These are phyloP conservation scores for Ascochyta viciae-villosae DNA, from an alignment of 2,329 filamentous ascomycete genomes.

Conservation along the genomic window DNA sequence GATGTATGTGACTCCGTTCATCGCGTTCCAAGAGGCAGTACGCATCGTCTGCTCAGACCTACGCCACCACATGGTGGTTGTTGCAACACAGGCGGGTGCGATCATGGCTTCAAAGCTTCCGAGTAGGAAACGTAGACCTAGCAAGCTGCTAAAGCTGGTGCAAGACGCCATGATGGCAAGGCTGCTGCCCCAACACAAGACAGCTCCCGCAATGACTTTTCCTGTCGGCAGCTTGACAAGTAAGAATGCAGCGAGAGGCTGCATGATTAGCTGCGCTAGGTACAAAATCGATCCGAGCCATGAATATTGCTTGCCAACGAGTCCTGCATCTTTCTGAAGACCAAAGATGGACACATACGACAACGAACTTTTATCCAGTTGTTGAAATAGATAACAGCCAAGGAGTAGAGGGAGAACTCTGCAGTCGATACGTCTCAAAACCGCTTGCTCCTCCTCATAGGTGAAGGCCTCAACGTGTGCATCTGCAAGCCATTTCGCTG, in stretches of 20 bases:
- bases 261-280: conserved; percentile 61
- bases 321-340: conserved; percentile 55
- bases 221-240: conserved; percentile 66
- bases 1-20: conserved; percentile 65
- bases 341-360: conserved; percentile 60
- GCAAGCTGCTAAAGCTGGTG: conserved; percentile 49
- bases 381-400: conserved; percentile 66
- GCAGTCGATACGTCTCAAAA: conserved; percentile 59
- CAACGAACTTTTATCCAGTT: conserved; percentile 57
- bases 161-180: conserved; percentile 62
- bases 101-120: conserved; percentile 47
- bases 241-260: conserved; percentile 59
- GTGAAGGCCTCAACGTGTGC: conserved; percentile 53
- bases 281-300: conserved; percentile 69
- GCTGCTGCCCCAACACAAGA: conserved; percentile 61
- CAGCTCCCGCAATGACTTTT: conserved; percentile 62
- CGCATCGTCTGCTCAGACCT: conserved; percentile 64
- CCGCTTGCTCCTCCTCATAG: conserved; percentile 60
- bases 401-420: conserved; percentile 61
- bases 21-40: conserved; percentile 65
- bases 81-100: conserved; percentile 62
- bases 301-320: conserved; percentile 60
- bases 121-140: conserved; percentile 51
- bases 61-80: conserved; percentile 68
- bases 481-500: conserved; percentile 55